Conservation (phyloP, 2,329 filamentous ascomycete genomes). For the Byssochlamys sp. region DNA sequence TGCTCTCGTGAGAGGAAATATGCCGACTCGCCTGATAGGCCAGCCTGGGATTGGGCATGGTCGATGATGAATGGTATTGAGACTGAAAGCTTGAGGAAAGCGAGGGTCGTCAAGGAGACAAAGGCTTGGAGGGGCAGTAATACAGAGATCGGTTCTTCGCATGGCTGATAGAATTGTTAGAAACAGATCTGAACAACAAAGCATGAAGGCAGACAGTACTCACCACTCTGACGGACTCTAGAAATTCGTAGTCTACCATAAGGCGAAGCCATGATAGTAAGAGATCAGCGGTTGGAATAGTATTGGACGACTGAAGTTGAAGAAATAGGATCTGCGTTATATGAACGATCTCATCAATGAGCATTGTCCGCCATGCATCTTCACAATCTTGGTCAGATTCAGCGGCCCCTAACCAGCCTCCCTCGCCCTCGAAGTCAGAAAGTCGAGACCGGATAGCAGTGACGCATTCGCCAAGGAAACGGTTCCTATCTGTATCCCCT, state of each 20-base stretch:
- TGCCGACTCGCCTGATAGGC: conserved; percentile 30
- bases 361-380: conserved; percentile 53
- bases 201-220: conserved; percentile 20
- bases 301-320: conserved; percentile 51
- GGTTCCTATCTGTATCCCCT: conserved; percentile 14
- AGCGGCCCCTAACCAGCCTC: conserved; percentile 39
- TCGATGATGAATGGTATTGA: conserved; percentile 45
- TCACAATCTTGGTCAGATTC: conserved; percentile 48
- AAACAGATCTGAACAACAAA: conserved; percentile 6
- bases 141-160: conserved; percentile 28
- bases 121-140: conserved; percentile 57
- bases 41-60: conserved; percentile 13
- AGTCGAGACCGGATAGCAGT: conserved; percentile 25
- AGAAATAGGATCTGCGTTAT: conserved; percentile 65
- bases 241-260: conserved; percentile 58
- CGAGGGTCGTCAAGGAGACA: conserved; percentile 59
- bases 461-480: conserved; percentile 26
- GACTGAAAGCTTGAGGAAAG: conserved; percentile 60
- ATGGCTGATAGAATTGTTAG: conserved; percentile 22
- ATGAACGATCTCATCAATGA: conserved; percentile 63
- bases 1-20: conserved; percentile 63
- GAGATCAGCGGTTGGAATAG: conserved; percentile 49
- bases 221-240: conserved; percentile 54
- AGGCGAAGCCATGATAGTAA: conserved; percentile 66
- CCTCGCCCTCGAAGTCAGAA: conserved; percentile 21